phyloP scores from a whole-genome alignment of 805 yeast species.

The Tetrapisispora arboricola region DNA sequence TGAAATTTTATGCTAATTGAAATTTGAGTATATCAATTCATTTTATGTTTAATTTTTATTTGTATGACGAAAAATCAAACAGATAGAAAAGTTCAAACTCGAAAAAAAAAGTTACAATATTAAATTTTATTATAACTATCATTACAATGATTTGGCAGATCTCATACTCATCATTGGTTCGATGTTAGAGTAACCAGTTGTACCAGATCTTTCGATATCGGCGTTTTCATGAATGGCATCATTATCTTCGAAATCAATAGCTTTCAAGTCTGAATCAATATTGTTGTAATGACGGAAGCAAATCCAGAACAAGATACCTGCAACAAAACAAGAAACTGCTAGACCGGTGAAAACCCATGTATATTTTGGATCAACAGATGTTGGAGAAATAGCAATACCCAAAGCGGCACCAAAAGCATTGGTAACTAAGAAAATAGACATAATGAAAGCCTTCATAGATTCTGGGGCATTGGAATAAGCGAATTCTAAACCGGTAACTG shows the following conservation, averaged over 20 bases:
- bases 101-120: neutral
- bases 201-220: neutral
- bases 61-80: neutral
- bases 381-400: conserved; percentile 62
- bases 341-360: conserved; percentile 61
- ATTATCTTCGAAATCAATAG: conserved; percentile 32
- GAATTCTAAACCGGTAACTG: conserved; percentile 72
- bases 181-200: conserved; percentile 25
- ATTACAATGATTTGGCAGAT: conserved; percentile 12
- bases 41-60: neutral
- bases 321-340: conserved; percentile 46
- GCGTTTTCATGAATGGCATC: neutral
- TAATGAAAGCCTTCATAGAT: conserved; percentile 35
- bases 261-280: conserved; percentile 48
- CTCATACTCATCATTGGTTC: conserved; percentile 29
- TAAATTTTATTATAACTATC: too few relatives aligned
- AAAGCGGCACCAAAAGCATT: conserved; percentile 71
- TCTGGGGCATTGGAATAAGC: conserved; percentile 78
- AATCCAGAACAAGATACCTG: conserved; percentile 55
- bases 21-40: neutral
- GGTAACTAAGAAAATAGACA: conserved; percentile 52
- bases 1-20: neutral
- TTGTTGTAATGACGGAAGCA: conserved; percentile 44
- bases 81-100: neutral
- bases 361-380: conserved; percentile 58